These are phyloP conservation scores for Tylopilus vinaceipallidus DNA, from an alignment of 768 basidiomycete species.

Conservation along the genomic window DNA sequence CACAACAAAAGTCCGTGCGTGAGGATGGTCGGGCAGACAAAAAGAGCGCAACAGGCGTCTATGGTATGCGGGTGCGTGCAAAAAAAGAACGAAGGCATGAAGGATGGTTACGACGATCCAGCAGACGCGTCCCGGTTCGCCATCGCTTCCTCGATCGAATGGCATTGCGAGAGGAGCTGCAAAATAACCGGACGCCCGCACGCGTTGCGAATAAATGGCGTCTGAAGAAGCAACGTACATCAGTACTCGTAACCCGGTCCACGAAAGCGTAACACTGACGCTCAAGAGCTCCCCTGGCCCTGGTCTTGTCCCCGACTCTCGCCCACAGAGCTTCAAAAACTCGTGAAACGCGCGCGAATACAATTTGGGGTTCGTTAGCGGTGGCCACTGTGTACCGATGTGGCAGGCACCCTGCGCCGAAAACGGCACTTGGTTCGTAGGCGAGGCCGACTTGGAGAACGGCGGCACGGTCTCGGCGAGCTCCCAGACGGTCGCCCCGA, in stretches of 20 bases:
- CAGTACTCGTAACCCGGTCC: not conserved
- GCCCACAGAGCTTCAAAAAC: constrained; percentile 65
- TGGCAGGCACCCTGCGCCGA: constrained; percentile 40
- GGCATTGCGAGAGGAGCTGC: constrained; percentile 65
- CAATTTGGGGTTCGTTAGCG: constrained; percentile 53
- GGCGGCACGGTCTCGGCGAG: constrained; percentile 74
- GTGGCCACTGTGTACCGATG: constrained; percentile 63
- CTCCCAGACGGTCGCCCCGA: constrained; percentile 85
- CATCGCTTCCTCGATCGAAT: constrained; percentile 55
- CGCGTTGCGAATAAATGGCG: constrained; percentile 62
- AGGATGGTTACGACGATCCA: not conserved
- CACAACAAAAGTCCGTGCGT: not conserved
- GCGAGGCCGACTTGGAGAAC: constrained; percentile 46
- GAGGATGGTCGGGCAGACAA: no score
- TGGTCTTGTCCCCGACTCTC: constrained; percentile 56
- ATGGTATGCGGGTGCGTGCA: not conserved
- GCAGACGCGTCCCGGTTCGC: constrained; percentile 12
- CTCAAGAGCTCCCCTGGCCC: constrained; percentile 53
- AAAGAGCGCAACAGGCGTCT: no score
- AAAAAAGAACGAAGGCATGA: not conserved
- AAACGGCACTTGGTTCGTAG: constrained; percentile 17
- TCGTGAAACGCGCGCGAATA: constrained; percentile 72
- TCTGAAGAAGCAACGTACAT: constrained; percentile 40
- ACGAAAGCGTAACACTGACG: constrained; percentile 41
- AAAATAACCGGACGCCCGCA: constrained; percentile 67